Evolutionary conservation across 2,329 filamentous ascomycete genomes (phyloP).

Genomic region (Pestalotiopsis sp.): DNA sequence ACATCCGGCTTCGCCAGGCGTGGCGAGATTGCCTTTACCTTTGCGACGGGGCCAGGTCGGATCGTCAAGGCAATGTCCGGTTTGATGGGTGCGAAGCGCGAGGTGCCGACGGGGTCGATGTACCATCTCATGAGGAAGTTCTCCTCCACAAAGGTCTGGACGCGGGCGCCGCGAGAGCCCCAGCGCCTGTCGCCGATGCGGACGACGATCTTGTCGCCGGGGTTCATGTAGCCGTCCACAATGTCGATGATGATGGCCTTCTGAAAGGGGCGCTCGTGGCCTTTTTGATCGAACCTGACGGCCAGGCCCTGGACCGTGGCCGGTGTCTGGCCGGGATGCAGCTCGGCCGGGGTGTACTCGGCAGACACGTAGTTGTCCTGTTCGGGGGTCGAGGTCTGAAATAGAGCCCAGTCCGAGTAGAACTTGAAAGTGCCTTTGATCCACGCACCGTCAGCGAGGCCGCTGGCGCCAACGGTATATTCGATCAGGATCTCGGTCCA

Average conservation of each 20-base stretch:
- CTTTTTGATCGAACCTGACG: conserved; percentile 40
- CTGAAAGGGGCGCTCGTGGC: conserved; percentile 39
- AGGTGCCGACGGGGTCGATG: conserved; percentile 39
- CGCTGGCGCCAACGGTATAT: conserved; percentile 28
- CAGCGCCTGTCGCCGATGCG: conserved; percentile 35
- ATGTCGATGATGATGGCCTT: conserved; percentile 40
- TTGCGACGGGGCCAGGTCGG: conserved; percentile 20
- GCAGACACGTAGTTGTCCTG: conserved; percentile 36
- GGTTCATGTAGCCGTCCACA: conserved; percentile 38
- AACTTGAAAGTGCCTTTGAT: conserved; percentile 42
- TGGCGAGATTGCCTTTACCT: conserved; percentile 19
- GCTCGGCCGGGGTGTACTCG: conserved; percentile 29
- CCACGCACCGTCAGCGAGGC: conserved; percentile 37
- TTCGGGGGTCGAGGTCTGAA: conserved; percentile 33
- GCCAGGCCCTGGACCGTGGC: conserved; percentile 35
- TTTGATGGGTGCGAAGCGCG: conserved; percentile 35
- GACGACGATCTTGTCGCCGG: conserved; percentile 35
- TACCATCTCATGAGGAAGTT: conserved; percentile 37
- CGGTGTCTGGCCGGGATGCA: conserved; percentile 31
- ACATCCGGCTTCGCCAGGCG: conserved; percentile 18
- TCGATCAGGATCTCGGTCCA: conserved; percentile 27
- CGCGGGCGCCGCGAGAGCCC: conserved; percentile 32
- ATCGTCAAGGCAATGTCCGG: conserved; percentile 33
- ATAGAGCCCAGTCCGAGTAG: conserved; percentile 39
- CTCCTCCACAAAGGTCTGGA: conserved; percentile 38